These are phyloP conservation scores for Lactarius pseudohatsudake DNA, from an alignment of 768 basidiomycete species.

Conservation along the genomic window DNA sequence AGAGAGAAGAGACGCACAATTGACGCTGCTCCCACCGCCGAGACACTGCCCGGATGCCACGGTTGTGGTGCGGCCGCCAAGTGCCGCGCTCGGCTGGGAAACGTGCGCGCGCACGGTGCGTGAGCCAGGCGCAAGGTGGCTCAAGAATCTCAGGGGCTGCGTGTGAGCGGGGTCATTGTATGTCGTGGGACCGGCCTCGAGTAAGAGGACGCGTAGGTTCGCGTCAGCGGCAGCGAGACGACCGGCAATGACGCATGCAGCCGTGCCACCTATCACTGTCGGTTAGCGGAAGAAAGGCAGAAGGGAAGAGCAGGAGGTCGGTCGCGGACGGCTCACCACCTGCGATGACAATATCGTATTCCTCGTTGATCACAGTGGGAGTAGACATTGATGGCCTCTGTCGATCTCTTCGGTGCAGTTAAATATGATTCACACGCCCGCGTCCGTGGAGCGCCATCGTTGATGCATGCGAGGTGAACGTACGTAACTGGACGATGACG, in stretches of 20 bases:
- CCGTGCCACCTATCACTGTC: slow-evolving; percentile 44
- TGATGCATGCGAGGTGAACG: too few relatives aligned
- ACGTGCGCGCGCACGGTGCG: slow-evolving; percentile 46
- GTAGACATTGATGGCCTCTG: slow-evolving; percentile 1
- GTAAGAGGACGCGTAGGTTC: slow-evolving; percentile 52
- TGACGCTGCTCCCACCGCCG: slow-evolving; percentile 62
- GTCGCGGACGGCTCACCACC: slow-evolving; percentile 43
- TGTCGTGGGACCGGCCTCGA: slow-evolving; percentile 59
- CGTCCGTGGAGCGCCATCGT: too few relatives aligned
- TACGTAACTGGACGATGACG: too few relatives aligned
- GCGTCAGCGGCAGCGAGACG: slow-evolving; percentile 56
- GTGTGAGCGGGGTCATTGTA: slow-evolving; percentile 45
- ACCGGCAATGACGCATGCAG: slow-evolving; percentile 55
- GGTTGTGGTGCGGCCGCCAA: slow-evolving; percentile 45
- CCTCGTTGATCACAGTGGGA: slow-evolving; percentile 1
- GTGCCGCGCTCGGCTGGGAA: slow-evolving; percentile 41
- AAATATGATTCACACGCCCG: not conserved
- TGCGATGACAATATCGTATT: slow-evolving; percentile 56
- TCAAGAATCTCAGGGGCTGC: slow-evolving; percentile 55
- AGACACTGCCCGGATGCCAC: slow-evolving; percentile 49
- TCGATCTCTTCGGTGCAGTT: not conserved
- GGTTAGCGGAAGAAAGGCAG: not conserved
- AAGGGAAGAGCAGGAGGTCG: not conserved
- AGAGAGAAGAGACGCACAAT: slow-evolving; percentile 41
- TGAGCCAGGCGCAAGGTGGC: slow-evolving; percentile 41